Evolutionary conservation across 1,284 basidiomycete species (phyloP).

Genomic region (Apiotrichum laibachii): DNA sequence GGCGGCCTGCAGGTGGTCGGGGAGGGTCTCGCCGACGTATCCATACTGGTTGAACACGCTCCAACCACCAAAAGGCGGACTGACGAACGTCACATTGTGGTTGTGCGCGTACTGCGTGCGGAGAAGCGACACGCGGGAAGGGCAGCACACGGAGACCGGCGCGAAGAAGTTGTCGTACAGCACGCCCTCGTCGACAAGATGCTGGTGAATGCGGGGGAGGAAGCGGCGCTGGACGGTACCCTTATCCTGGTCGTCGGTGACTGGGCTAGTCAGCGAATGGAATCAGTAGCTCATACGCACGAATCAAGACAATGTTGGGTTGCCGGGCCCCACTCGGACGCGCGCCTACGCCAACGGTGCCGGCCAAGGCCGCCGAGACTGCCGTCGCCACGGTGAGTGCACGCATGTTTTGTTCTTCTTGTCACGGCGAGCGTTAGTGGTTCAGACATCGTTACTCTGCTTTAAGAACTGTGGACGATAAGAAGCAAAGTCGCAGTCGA

Average conservation of each 20-base stretch:
- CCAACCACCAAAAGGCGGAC: slow-evolving; percentile 36
- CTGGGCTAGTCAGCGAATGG: slow-evolving; percentile 6
- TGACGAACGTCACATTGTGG: slow-evolving; percentile 39
- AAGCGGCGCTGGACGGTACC: slow-evolving; percentile 19
- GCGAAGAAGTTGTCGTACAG: slow-evolving; percentile 34
- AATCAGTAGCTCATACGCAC: slow-evolving; percentile 14
- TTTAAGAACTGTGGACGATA: no score
- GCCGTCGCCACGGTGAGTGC: neutral
- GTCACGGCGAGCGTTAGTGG: no score
- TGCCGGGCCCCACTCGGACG: neutral
- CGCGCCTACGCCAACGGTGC: neutral
- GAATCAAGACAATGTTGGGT: slow-evolving; percentile 34
- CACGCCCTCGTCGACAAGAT: slow-evolving; percentile 29
- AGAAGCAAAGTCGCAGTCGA: no score
- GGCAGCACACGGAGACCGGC: slow-evolving; percentile 38
- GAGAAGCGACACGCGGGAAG: slow-evolving; percentile 32
- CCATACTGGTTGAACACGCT: slow-evolving; percentile 35
- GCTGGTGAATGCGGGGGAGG: slow-evolving; percentile 25
- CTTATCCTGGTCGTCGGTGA: slow-evolving; percentile 34
- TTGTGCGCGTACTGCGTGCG: slow-evolving; percentile 39
- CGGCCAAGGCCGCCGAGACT: neutral
- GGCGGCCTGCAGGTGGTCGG: slow-evolving; percentile 33
- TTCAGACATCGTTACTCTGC: no score
- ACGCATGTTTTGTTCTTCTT: neutral
- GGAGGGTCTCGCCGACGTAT: slow-evolving; percentile 33